Evolutionary conservation across 257 asterid genomes (phyloP).

Genomic region (Solanum tacnaense): DNA sequence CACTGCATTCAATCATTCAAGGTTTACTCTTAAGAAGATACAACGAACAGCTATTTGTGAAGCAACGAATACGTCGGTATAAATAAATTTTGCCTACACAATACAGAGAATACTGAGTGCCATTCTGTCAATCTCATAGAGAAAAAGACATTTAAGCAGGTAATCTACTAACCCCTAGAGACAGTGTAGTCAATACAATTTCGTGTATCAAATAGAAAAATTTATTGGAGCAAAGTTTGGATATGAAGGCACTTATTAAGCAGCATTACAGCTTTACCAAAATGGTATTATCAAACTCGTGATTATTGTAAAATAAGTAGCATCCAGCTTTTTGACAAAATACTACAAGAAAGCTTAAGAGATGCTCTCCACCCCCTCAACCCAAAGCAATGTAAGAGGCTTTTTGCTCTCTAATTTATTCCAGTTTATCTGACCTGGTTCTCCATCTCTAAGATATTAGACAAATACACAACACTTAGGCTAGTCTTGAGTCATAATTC

Average conservation of each 20-base stretch:
- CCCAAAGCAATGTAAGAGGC: background rate
- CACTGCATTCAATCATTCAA: conserved; percentile 38
- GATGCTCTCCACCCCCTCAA: background rate
- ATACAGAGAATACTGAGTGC: background rate
- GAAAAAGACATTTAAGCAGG: background rate
- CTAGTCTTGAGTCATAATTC: background rate
- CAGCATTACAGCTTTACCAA: background rate
- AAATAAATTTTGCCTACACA: background rate
- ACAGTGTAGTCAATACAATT: background rate
- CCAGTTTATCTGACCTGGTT: background rate
- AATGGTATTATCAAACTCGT: background rate
- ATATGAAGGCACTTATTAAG: background rate
- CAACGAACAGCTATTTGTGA: background rate
- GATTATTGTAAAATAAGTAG: background rate
- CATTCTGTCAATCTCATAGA: background rate
- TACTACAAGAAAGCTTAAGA: background rate
- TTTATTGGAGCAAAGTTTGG: background rate
- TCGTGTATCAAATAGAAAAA: background rate
- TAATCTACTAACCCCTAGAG: background rate
- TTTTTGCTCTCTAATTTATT: background rate
- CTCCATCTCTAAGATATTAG: background rate
- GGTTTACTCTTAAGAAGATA: background rate
- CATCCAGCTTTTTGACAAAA: background rate
- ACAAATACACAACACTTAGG: background rate
- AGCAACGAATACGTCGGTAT: background rate